These are phyloP conservation scores for Paramyrothecium sp. DNA, from an alignment of 2,329 filamentous ascomycete genomes.

Conservation along the genomic window DNA sequence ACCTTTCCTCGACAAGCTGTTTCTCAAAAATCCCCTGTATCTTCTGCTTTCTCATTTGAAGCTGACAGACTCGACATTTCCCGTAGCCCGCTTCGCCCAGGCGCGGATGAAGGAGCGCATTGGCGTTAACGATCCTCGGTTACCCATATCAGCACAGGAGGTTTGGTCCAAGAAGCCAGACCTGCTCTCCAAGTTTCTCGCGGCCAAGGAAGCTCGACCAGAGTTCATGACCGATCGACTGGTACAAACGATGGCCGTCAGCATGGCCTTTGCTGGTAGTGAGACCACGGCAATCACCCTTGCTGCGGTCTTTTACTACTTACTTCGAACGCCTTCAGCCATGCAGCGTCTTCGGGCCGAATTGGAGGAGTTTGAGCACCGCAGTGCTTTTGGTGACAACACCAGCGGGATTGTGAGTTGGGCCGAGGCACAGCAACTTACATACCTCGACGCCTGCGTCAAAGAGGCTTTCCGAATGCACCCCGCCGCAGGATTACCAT, in stretches of 20 bases:
- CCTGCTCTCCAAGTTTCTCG: conserved; percentile 70
- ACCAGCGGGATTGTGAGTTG: conserved; percentile 65
- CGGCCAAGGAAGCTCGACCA: conserved; percentile 64
- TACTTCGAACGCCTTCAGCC: conserved; percentile 62
- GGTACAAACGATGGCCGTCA: conserved; percentile 70
- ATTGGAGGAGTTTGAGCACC: conserved; percentile 56
- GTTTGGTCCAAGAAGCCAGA: conserved; percentile 47
- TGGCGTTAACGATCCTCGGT: conserved; percentile 32
- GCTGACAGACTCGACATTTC: conserved; percentile 66
- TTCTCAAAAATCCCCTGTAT: conserved; percentile 74
- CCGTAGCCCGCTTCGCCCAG: conserved; percentile 70
- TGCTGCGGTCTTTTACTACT: conserved; percentile 69
- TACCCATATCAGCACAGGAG: conserved; percentile 32
- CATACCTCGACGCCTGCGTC: conserved; percentile 75
- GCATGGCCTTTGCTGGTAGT: conserved; percentile 71
- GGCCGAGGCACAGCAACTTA: conserved; percentile 66
- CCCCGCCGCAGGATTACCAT: conserved; percentile 68
- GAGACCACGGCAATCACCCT: conserved; percentile 80
- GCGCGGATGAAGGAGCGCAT: conserved; percentile 66
- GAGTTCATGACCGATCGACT: conserved; percentile 70
- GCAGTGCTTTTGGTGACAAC: conserved; percentile 48
- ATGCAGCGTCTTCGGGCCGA: conserved; percentile 57
- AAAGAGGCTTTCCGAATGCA: conserved; percentile 78
- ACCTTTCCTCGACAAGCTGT: conserved; percentile 65
- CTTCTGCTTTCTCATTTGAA: conserved; percentile 67